Evolutionary conservation across 192 early-diverging fungal genomes (phyloP).

Genomic region (Backusella circina): DNA sequence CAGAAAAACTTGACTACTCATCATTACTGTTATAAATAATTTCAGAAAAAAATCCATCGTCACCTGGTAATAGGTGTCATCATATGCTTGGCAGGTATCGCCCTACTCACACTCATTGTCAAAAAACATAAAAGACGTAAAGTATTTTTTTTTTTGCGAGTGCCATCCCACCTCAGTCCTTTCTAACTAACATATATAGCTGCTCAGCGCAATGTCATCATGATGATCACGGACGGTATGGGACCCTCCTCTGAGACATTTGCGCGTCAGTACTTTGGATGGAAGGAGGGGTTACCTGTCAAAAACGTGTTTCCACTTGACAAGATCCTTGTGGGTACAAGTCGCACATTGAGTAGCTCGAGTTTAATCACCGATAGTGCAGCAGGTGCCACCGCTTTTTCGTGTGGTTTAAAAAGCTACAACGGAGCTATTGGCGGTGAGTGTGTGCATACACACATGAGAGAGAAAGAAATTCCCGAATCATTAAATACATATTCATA

Average conservation of each 20-base stretch:
- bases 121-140: not conserved
- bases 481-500: not conserved
- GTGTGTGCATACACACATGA: not conserved
- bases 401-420: conserved; percentile 86
- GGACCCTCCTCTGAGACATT: conserved; percentile 93
- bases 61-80: not conserved
- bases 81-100: not conserved
- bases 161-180: too few relatives aligned
- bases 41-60: not conserved
- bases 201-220: conserved; percentile 52
- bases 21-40: not conserved
- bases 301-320: conserved; percentile 57
- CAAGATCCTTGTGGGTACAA: conserved; percentile 75
- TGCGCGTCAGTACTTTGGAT: conserved; percentile 77
- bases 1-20: too few relatives aligned
- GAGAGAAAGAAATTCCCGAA: not conserved
- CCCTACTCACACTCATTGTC: not conserved
- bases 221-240: conserved; percentile 95
- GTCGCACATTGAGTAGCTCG: conserved; percentile 77
- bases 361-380: conserved; percentile 94
- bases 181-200: not conserved
- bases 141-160: not conserved
- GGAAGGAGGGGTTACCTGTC: conserved; percentile 48
- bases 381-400: conserved; percentile 94
- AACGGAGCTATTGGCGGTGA: conserved; percentile 89